phyloP scores from a whole-genome alignment of 106 monocot species.

The Allium fistulosum region DNA sequence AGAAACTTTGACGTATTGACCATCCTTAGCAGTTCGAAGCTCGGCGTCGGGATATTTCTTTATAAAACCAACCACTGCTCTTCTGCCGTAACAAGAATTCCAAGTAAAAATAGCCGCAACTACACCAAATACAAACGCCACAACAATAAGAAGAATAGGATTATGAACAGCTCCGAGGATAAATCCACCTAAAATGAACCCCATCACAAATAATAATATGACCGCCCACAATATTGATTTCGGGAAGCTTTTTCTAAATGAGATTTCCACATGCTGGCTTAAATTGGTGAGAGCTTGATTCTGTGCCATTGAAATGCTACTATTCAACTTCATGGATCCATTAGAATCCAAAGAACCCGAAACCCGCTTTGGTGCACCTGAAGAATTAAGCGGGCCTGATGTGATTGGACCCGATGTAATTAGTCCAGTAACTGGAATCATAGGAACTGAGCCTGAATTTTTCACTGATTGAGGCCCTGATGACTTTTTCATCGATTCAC shows the following conservation, averaged over 20 bases:
- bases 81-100: constrained; percentile 36
- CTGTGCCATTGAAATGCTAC: constrained; percentile 7
- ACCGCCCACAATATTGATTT: constrained; percentile 22
- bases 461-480: constrained; percentile 33
- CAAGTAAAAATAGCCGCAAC: constrained; percentile 24
- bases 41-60: constrained; percentile 27
- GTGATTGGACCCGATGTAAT: constrained; percentile 37
- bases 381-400: constrained; percentile 26
- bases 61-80: constrained; percentile 22
- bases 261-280: constrained; percentile 22
- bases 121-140: constrained; percentile 17
- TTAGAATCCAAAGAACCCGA: constrained; percentile 26
- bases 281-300: constrained; percentile 33
- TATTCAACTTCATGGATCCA: constrained; percentile 16
- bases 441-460: constrained; percentile 28
- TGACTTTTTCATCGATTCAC: constrained; percentile 21
- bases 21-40: constrained; percentile 39
- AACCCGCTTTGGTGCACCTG: constrained; percentile 22
- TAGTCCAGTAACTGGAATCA: constrained; percentile 35
- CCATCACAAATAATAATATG: constrained; percentile 38
- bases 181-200: constrained; percentile 36
- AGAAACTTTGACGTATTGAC: constrained; percentile 39
- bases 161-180: constrained; percentile 43
- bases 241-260: constrained; percentile 27
- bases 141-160: constrained; percentile 34